These are phyloP conservation scores for Cercophora sp. DNA, from an alignment of 495 filamentous ascomycete species.

Conservation along the genomic window DNA sequence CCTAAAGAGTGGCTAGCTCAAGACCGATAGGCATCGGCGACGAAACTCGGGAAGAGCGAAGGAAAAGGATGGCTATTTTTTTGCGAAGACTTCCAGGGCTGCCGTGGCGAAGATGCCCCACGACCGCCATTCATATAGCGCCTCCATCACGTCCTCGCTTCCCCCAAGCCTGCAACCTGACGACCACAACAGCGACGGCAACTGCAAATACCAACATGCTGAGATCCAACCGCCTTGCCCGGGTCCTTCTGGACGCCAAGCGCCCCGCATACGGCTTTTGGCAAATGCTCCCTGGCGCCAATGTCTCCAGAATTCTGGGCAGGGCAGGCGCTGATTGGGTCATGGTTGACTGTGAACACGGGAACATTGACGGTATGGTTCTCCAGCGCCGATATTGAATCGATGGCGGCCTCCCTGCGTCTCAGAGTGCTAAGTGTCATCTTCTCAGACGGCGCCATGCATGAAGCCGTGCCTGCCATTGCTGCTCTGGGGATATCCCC, in stretches of 20 bases:
- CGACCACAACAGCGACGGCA: too few relatives aligned
- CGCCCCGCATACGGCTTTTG: conserved; percentile 61
- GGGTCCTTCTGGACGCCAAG: conserved; percentile 51
- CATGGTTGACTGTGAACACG: conserved; percentile 73
- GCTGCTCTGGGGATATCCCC: conserved; percentile 63
- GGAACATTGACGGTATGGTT: conserved; percentile 65
- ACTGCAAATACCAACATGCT: conserved; percentile 49
- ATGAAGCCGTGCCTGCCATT: conserved; percentile 73
- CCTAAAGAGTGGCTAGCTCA: too few relatives aligned
- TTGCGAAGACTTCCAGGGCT: too few relatives aligned
- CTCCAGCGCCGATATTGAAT: background rate
- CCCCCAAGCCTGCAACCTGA: too few relatives aligned
- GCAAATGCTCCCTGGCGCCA: conserved; percentile 74
- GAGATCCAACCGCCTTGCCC: conserved; percentile 58
- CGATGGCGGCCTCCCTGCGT: conserved; percentile 32
- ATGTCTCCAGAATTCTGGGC: conserved; percentile 64
- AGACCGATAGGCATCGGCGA: too few relatives aligned
- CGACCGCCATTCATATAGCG: too few relatives aligned
- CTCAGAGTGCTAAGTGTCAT: too few relatives aligned
- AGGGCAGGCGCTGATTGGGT: conserved; percentile 70
- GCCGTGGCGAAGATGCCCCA: too few relatives aligned
- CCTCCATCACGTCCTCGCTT: too few relatives aligned
- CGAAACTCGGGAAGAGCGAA: too few relatives aligned
- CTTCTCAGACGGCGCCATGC: conserved; percentile 69
- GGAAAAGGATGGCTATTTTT: too few relatives aligned